A percentile compares a stretch with the other conserved stretches of the same genome.
Conservation (phyloP, 805 yeast genomes). For the Sugiyamaella lignohabitans region DNA sequence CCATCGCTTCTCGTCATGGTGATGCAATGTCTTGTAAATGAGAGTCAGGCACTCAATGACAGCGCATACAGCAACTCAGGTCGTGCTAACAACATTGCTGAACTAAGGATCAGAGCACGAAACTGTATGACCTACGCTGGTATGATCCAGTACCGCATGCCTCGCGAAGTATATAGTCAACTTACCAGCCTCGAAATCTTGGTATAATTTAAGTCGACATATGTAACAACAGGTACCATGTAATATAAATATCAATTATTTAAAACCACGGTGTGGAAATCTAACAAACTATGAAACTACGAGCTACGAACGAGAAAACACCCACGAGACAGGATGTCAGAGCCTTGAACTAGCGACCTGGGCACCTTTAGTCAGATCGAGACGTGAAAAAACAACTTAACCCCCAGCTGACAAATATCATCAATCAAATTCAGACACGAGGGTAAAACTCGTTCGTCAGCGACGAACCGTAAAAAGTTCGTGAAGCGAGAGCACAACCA, state of each 20-base stretch:
- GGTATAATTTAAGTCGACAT: no score
- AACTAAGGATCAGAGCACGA: slow-evolving; percentile 59
- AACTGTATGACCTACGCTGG: slow-evolving; percentile 91
- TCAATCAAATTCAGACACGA: no score
- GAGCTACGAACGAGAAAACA: neutral
- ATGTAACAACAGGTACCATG: neutral
- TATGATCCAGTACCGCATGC: slow-evolving; percentile 23
- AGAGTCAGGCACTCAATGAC: slow-evolving; percentile 35
- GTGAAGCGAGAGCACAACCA: no score
- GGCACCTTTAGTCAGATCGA: no score
- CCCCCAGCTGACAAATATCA: no score
- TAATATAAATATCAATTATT: no score
- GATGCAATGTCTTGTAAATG: slow-evolving; percentile 66
- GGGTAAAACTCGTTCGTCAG: no score
- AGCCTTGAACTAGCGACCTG: no score
- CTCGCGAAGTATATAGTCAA: slow-evolving; percentile 62
- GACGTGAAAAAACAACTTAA: no score
- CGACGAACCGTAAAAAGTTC: no score
- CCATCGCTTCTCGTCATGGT: slow-evolving; percentile 75
- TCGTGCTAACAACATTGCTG: slow-evolving; percentile 47
- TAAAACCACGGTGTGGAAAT: neutral
- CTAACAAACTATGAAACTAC: neutral
- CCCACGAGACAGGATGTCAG: neutral
- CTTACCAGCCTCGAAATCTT: slow-evolving; percentile 52
- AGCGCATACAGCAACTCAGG: slow-evolving; percentile 40